Conservation (phyloP, 352 stramenopile genomes). For the Pseudoperonospora humuli region DNA sequence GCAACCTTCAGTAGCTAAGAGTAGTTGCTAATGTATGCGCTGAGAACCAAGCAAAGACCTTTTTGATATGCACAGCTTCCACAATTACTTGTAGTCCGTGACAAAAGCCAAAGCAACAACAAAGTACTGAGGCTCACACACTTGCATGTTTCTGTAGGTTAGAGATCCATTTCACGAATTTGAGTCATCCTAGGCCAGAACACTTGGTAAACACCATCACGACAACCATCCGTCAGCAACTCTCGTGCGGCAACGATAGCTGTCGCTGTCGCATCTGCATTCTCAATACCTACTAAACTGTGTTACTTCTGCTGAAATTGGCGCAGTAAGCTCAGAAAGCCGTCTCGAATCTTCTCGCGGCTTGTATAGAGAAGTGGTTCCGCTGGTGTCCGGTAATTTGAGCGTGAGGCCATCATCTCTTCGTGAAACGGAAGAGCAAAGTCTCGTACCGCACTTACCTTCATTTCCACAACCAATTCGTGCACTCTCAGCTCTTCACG, state of each 20-base stretch:
- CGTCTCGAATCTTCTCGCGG: slow-evolving; percentile 57
- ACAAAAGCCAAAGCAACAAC: no score
- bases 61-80: no score
- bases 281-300: slow-evolving; percentile 35
- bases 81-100: no score
- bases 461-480: slow-evolving; percentile 51
- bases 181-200: slow-evolving; percentile 55
- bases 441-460: slow-evolving; percentile 38
- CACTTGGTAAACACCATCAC: slow-evolving; percentile 67
- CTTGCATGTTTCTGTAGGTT: no score
- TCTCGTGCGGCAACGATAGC: slow-evolving; percentile 21
- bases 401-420: slow-evolving; percentile 51
- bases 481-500: slow-evolving; percentile 50
- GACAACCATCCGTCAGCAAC: slow-evolving; percentile 33
- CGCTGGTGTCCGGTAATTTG: slow-evolving; percentile 47
- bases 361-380: slow-evolving; percentile 56
- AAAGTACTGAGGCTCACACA: no score
- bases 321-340: slow-evolving; percentile 45
- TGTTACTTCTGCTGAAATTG: slow-evolving; percentile 57
- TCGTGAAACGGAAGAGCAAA: slow-evolving; percentile 63
- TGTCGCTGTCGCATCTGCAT: slow-evolving; percentile 18
- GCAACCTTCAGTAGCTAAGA: no score
- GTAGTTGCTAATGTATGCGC: no score
- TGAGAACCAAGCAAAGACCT: no score
- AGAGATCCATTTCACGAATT: no score